These are phyloP conservation scores for Solanum dulcamara DNA, from an alignment of 257 asterid genomes.

Conservation along the genomic window DNA sequence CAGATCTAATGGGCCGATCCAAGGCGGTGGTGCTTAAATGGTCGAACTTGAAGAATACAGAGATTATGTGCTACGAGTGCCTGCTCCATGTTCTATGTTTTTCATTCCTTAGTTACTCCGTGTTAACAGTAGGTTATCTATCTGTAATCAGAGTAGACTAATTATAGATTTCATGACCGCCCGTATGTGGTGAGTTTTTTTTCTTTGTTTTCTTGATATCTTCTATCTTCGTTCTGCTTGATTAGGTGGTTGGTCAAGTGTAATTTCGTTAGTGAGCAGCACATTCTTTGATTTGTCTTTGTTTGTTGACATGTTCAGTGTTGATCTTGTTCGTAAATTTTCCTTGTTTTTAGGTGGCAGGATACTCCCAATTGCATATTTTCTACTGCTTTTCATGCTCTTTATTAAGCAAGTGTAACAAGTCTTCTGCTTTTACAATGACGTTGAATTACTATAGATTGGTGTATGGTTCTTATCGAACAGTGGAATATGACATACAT, in stretches of 20 bases:
- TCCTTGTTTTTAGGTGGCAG: not conserved
- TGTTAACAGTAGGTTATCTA: constrained; percentile 3
- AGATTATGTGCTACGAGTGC: constrained; percentile 2
- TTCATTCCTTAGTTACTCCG: not conserved
- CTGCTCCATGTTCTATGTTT: constrained; percentile 7
- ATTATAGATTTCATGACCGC: constrained; percentile 21
- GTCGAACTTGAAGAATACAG: not conserved
- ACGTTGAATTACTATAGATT: not conserved
- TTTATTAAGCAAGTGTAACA: not conserved
- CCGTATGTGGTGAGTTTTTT: constrained; percentile 55
- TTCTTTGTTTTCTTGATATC: constrained; percentile 6
- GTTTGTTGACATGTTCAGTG: not conserved
- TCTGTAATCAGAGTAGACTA: constrained; percentile 36
- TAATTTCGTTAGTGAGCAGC: constrained; percentile 37
- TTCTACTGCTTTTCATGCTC: not conserved
- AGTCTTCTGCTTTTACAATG: not conserved
- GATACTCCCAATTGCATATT: not conserved
- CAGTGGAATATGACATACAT: not conserved
- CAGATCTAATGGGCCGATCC: constrained; percentile 27
- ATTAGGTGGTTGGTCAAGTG: constrained; percentile 32
- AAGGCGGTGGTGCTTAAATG: constrained; percentile 1
- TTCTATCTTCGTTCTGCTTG: constrained; percentile 4
- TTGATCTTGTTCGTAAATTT: not conserved
- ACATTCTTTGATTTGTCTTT: constrained; percentile 65
- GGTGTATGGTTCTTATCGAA: not conserved